Percentiles rank a stretch among this genome's conserved stretches.
Evolutionary conservation across 306 rosid genomes (phyloP).

Genomic region (Cucumis melo): DNA sequence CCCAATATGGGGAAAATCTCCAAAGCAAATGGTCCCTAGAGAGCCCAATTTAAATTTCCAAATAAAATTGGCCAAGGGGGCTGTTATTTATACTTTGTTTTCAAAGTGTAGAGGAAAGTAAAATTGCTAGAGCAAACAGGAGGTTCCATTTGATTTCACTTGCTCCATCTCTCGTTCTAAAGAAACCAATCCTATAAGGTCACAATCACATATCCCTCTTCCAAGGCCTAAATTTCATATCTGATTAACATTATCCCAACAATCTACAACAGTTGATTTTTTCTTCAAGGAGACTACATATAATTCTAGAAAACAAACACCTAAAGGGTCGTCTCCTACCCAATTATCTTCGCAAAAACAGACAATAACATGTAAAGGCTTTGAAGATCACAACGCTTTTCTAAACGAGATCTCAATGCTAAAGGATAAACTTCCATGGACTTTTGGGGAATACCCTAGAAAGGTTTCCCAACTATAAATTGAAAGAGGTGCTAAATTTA

Average conservation of each 20-base stretch:
- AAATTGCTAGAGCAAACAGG: background rate
- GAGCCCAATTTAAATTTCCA: background rate
- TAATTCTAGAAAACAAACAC: background rate
- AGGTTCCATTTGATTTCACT: background rate
- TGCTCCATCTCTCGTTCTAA: background rate
- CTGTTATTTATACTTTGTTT: background rate
- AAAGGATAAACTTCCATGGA: too few relatives aligned
- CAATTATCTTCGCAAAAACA: background rate
- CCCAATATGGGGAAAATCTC: too few relatives aligned
- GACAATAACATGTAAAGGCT: background rate
- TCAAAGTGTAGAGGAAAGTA: background rate
- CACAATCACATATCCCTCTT: background rate
- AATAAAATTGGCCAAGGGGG: background rate
- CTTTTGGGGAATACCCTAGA: too few relatives aligned
- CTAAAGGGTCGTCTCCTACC: background rate
- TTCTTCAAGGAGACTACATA: background rate
- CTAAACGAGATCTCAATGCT: too few relatives aligned
- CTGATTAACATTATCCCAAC: background rate
- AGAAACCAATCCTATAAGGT: background rate
- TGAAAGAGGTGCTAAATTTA: too few relatives aligned
- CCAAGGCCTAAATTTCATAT: background rate
- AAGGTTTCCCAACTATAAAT: too few relatives aligned
- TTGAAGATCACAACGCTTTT: background rate
- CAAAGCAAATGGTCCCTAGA: background rate
- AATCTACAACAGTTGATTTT: background rate